phyloP scores from a whole-genome alignment of 2,329 filamentous ascomycete species.

The Thermoascus crustaceus region DNA sequence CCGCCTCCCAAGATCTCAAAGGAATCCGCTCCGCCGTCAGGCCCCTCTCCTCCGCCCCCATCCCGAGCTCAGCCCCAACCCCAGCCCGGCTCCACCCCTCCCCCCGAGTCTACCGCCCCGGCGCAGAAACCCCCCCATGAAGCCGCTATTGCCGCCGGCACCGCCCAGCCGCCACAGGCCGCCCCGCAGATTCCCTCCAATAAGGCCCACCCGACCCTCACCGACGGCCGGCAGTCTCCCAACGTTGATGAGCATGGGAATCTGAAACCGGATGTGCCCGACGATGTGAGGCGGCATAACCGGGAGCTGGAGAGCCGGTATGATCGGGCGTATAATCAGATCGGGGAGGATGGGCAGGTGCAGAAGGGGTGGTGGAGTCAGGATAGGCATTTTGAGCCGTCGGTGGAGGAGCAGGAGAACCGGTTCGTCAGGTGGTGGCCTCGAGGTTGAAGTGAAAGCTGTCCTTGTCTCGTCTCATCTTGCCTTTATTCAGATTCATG shows the following conservation, averaged over 20 bases:
- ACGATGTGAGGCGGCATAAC: conserved; percentile 30
- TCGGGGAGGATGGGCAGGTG: conserved; percentile 17
- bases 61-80: neutral
- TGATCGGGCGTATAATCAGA: conserved; percentile 26
- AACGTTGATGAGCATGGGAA: conserved; percentile 23
- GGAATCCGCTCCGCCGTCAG: conserved; percentile 4
- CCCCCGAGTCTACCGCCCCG: neutral
- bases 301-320: conserved; percentile 24
- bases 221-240: conserved; percentile 21
- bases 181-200: conserved; percentile 23
- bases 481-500: no score
- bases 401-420: no score
- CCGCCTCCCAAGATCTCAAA: conserved; percentile 14
- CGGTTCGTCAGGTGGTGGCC: no score
- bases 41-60: neutral
- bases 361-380: conserved; percentile 13
- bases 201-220: conserved; percentile 26
- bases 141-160: neutral
- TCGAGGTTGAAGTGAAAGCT: no score
- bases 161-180: neutral
- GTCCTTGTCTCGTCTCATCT: no score
- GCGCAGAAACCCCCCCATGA: neutral
- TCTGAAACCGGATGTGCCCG: conserved; percentile 17
- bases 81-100: neutral
- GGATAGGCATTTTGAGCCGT: conserved; percentile 1